Evolutionary conservation across 2,329 filamentous ascomycete genomes (phyloP), one percentile per base, ranked within the genome.

Genomic region (Scleromitrula shiraiana): DNA sequence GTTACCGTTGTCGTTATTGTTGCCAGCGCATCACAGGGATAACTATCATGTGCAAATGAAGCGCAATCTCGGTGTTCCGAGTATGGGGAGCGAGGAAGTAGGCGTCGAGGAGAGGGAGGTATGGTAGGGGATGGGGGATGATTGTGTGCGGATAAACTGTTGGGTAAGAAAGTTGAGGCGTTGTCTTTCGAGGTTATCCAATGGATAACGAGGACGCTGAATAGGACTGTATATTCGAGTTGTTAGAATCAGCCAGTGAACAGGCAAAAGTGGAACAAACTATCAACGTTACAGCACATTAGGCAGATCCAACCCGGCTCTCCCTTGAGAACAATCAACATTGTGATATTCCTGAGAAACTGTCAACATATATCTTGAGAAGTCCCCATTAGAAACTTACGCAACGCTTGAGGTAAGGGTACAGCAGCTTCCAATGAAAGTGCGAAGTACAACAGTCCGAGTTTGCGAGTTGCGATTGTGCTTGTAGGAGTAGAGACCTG

Each of bases 271-370:
- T 15, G 50, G 24, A 22, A 65, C 70, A 58, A 62, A 79, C 78
- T 74, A 59, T 83, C 80, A 52, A 72, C 70, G 57, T 82, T 83
- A 59, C 80, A 84, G 57, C 77, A 78, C 67, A 81, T 78, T 4
- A 83, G 69, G 54, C 78, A 83, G 2, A 83, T 71, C 78, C 79
- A 83, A 3, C 75, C 79, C 2, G 75, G 78, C 58, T 83, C 79
- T 10, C 79, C 79, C 20, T 77, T 64, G 2, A 83, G 69, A 1
- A 69, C 70, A 68, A 80, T 74, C 1, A 83, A 64, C 0, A 82
- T 70, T 3, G 73, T 72, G 2, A 83, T 63, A 58, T 83, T 83
- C 3, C 76, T 79, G 1, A 46, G 1, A 14, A 9, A 44, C 10
- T 5, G 5, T 15, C 49, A 27, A 51, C 22, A 36, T 3, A 1